Evolutionary conservation across 2,329 filamentous ascomycete species (phyloP).

Genomic region (Magnaporthiopsis incrustans): DNA sequence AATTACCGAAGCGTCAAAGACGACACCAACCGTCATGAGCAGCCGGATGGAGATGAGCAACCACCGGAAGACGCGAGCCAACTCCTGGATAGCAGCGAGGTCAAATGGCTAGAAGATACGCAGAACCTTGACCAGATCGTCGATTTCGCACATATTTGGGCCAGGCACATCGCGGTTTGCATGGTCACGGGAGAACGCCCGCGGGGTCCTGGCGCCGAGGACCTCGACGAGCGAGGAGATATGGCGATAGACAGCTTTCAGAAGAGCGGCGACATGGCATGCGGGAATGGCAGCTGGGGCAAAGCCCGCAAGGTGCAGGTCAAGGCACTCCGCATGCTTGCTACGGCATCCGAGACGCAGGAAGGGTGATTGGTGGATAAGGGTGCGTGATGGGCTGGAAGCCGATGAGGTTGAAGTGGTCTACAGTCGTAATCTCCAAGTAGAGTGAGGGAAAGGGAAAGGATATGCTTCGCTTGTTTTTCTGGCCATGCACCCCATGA

Average conservation of each 20-base stretch:
- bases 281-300: neutral
- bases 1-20: neutral
- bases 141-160: neutral
- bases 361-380: neutral
- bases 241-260: neutral
- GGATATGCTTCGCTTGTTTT: neutral
- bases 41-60: neutral
- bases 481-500: no score
- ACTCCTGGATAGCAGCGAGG: neutral
- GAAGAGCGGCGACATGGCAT: neutral
- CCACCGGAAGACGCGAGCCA: neutral
- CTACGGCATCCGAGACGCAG: neutral
- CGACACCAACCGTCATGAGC: neutral
- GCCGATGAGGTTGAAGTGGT: neutral
- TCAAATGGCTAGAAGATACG: neutral
- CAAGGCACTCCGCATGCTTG: neutral
- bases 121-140: neutral
- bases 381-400: neutral
- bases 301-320: neutral
- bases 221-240: slow-evolving; percentile 2
- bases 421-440: neutral
- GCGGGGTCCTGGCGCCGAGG: neutral
- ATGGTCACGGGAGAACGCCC: neutral
- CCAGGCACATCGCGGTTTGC: neutral
- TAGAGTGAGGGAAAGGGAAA: neutral